Conservation (phyloP, 345 rosid species). For the Aegle marmelos region DNA sequence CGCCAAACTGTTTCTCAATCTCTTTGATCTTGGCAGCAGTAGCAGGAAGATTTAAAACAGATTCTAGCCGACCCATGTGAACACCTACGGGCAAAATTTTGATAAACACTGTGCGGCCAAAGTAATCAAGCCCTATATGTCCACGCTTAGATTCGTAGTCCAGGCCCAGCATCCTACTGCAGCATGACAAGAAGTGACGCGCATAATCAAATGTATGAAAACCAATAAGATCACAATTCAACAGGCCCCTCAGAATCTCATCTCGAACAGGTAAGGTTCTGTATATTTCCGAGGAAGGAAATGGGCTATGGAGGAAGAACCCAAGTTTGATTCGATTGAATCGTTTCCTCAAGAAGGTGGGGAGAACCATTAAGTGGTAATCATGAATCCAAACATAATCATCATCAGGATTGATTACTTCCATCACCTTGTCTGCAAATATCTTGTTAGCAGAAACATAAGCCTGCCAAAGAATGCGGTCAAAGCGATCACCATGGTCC, state of each 20-base stretch:
- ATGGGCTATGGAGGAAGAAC: constrained; percentile 79
- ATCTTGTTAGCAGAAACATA: constrained; percentile 78
- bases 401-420: constrained; percentile 67
- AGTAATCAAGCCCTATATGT: constrained; percentile 79
- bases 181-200: constrained; percentile 74
- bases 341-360: constrained; percentile 74
- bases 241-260: constrained; percentile 60
- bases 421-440: constrained; percentile 81
- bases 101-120: constrained; percentile 71
- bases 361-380: constrained; percentile 81
- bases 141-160: constrained; percentile 86
- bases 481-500: constrained; percentile 77
- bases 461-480: constrained; percentile 69
- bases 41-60: constrained; percentile 57
- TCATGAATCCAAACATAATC: constrained; percentile 85
- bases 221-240: constrained; percentile 77
- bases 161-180: constrained; percentile 85
- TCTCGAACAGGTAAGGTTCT: constrained; percentile 70
- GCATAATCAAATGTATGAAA: constrained; percentile 87
- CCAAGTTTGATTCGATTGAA: constrained; percentile 70
- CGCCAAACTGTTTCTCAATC: constrained; percentile 53
- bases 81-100: constrained; percentile 76
- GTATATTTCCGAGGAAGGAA: constrained; percentile 82
- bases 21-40: constrained; percentile 60
- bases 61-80: constrained; percentile 72